phyloP scores from a whole-genome alignment of 768 basidiomycete species.

The Podaxis pistillaris region DNA sequence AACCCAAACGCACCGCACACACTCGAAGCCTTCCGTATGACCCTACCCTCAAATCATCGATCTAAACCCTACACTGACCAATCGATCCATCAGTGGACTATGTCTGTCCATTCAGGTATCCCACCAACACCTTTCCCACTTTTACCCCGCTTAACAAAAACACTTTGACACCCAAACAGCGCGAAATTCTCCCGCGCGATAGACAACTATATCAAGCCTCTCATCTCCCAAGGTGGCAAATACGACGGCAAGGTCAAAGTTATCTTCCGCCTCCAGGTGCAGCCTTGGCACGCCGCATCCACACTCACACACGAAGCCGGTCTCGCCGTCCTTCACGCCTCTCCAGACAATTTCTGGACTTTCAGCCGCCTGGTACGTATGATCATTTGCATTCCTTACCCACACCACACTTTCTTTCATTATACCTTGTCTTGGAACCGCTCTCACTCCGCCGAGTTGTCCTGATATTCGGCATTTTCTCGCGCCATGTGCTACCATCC shows the following conservation, averaged over 20 bases:
- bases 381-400: background rate
- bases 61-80: background rate
- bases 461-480: background rate
- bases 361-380: constrained; percentile 63
- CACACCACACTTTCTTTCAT: background rate
- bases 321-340: constrained; percentile 68
- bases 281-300: constrained; percentile 80
- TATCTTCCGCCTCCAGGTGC: constrained; percentile 69
- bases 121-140: background rate
- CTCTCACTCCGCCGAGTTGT: background rate
- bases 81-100: constrained; percentile 61
- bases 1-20: constrained; percentile 63
- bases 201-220: constrained; percentile 58
- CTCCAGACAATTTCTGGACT: constrained; percentile 78
- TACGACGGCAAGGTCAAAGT: constrained; percentile 74
- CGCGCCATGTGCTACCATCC: background rate
- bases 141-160: background rate
- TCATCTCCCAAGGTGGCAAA: constrained; percentile 54
- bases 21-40: constrained; percentile 74
- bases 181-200: constrained; percentile 62
- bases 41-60: background rate
- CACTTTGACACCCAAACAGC: constrained; percentile 28
- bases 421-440: background rate
- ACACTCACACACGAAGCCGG: constrained; percentile 80
- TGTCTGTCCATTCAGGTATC: constrained; percentile 81